Conservation (phyloP, 1,284 basidiomycete genomes). For the Entoloma clypeatum region DNA sequence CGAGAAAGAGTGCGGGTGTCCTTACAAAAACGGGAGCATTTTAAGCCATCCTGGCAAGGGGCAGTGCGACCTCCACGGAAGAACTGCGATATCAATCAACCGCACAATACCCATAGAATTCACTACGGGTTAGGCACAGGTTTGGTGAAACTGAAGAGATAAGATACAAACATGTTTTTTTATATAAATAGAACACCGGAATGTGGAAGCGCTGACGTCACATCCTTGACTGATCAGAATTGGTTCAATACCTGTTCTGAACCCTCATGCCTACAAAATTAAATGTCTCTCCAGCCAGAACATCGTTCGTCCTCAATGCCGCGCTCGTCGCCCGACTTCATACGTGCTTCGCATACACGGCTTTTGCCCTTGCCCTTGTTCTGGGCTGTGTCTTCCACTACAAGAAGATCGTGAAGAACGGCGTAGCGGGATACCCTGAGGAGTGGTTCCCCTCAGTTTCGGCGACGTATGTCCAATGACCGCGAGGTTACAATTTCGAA, state of each 20-base stretch:
- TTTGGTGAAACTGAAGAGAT: no score
- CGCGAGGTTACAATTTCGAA: no score
- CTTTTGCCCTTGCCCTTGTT: conserved; percentile 69
- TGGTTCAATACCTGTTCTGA: neutral
- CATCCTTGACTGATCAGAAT: neutral
- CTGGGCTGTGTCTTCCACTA: conserved; percentile 76
- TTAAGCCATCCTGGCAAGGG: no score
- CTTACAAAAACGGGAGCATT: no score
- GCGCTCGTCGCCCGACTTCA: conserved; percentile 59
- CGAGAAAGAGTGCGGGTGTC: no score
- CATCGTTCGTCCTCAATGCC: conserved; percentile 39
- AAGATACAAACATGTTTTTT: no score
- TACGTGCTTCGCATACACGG: conserved; percentile 64
- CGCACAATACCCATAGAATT: no score
- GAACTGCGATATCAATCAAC: no score
- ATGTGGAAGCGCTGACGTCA: no score
- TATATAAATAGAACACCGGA: no score
- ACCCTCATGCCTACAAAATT: conserved; percentile 6
- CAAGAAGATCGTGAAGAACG: conserved; percentile 87
- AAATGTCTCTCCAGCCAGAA: conserved; percentile 1
- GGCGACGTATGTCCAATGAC: conserved; percentile 57
- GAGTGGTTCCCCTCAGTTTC: conserved; percentile 95
- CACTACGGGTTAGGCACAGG: no score
- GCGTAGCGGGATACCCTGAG: conserved; percentile 79
- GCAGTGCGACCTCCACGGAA: no score